These are phyloP conservation scores for Alliaria petiolata DNA, from an alignment of 345 rosid genomes.

Conservation along the genomic window DNA sequence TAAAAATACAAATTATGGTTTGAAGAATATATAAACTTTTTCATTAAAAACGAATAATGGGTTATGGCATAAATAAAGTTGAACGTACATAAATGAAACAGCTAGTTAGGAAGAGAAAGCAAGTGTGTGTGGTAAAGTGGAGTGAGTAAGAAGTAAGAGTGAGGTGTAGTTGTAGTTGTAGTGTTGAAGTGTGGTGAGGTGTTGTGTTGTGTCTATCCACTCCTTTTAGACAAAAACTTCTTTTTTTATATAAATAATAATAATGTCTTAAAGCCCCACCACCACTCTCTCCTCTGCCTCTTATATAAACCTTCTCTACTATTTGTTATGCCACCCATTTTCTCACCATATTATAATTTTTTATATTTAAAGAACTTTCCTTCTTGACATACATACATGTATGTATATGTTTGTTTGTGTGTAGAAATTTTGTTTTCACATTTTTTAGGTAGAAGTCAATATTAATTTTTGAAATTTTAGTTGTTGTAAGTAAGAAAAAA, in stretches of 20 bases:
- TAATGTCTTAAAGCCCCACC: constrained; percentile 27
- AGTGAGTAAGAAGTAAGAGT: constrained; percentile 52
- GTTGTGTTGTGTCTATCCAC: constrained; percentile 38
- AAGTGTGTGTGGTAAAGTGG: constrained; percentile 42
- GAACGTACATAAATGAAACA: constrained; percentile 16
- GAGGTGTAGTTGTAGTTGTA: constrained; percentile 27
- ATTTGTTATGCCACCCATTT: constrained; percentile 33
- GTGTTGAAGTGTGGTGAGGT: constrained; percentile 28
- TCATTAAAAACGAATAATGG: not conserved
- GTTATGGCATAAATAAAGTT: not conserved
- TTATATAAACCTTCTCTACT: constrained; percentile 11
- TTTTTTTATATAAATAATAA: not conserved
- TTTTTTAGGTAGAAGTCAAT: not conserved
- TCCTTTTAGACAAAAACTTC: constrained; percentile 12
- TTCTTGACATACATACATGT: not conserved
- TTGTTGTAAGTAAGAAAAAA: not conserved
- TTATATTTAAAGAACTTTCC: constrained; percentile 1
- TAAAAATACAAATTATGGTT: not conserved
- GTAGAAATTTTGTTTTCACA: not conserved
- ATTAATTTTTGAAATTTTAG: not conserved
- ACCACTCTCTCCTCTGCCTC: constrained; percentile 23
- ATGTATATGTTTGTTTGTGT: constrained; percentile 14
- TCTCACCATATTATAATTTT: not conserved
- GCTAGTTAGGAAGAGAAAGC: constrained; percentile 6
- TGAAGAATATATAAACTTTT: not conserved